Evolutionary conservation across 352 stramenopile species (phyloP).

Genomic region (Phytophthora parvispora): DNA sequence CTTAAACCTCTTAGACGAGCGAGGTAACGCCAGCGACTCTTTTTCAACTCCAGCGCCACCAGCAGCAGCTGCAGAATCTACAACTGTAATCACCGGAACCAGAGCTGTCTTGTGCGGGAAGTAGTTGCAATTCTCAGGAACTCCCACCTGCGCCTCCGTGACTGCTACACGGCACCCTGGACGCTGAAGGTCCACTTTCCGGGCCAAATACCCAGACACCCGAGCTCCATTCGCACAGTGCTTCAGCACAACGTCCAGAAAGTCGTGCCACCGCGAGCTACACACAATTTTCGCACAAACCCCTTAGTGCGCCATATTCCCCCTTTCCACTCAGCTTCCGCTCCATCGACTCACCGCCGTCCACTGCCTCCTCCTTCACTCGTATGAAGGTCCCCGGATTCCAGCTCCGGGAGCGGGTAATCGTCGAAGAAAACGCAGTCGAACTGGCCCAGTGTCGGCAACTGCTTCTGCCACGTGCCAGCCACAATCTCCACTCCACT

Average conservation of each 20-base stretch:
- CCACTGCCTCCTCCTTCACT: not conserved
- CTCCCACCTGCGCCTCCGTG: constrained; percentile 41
- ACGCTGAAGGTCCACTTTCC: constrained; percentile 54
- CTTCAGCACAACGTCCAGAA: constrained; percentile 63
- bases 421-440: constrained; percentile 90
- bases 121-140: constrained; percentile 65
- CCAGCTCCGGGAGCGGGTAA: constrained; percentile 75
- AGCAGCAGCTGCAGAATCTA: constrained; percentile 37
- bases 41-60: not conserved
- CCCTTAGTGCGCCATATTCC: not conserved
- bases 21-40: constrained; percentile 1
- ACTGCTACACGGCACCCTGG: constrained; percentile 51
- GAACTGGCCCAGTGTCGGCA: constrained; percentile 65
- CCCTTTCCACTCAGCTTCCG: not conserved
- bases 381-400: not conserved
- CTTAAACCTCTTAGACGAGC: constrained; percentile 29
- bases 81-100: constrained; percentile 70
- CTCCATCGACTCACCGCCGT: constrained; percentile 13
- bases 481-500: constrained; percentile 55
- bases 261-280: constrained; percentile 79
- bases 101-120: constrained; percentile 72
- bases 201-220: constrained; percentile 77
- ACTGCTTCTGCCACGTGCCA: constrained; percentile 76
- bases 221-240: constrained; percentile 58
- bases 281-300: constrained; percentile 9